Percentiles rank a stretch among this genome's conserved stretches.
Conservation (phyloP, 129 eudicot species). For the Apium graveolens region DNA sequence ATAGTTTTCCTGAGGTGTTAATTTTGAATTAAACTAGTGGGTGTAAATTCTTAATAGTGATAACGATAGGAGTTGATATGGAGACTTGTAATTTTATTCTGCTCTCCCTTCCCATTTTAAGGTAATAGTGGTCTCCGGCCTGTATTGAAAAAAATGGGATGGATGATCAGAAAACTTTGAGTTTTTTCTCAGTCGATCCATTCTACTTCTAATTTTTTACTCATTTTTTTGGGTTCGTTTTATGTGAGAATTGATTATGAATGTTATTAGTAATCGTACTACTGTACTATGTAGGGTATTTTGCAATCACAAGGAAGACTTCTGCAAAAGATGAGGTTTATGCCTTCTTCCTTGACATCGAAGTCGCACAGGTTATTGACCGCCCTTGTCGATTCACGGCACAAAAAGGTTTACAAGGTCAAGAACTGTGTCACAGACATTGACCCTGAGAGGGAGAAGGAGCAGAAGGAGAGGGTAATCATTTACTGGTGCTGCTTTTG, state of each 20-base stretch:
- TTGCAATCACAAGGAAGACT: constrained; percentile 94
- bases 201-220: background rate
- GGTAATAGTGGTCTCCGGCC: background rate
- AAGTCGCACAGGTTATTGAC: constrained; percentile 91
- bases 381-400: constrained; percentile 92
- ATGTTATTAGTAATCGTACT: background rate
- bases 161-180: background rate
- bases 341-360: constrained; percentile 93
- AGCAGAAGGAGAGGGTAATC: constrained; percentile 86
- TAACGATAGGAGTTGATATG: background rate
- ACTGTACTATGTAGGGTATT: constrained; percentile 52
- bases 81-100: background rate
- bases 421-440: constrained; percentile 93
- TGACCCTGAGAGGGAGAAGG: constrained; percentile 99
- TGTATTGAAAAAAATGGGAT: background rate
- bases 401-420: constrained; percentile 84
- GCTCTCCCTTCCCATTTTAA: background rate
- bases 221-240: constrained; percentile 1
- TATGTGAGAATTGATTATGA: constrained; percentile 4
- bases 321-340: constrained; percentile 79
- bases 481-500: background rate
- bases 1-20: background rate
- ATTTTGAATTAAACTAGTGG: background rate
- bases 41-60: background rate
- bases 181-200: background rate